Evolutionary conservation across 192 early-diverging fungal species (phyloP).

Genomic region (Entophlyctis luteolus): DNA sequence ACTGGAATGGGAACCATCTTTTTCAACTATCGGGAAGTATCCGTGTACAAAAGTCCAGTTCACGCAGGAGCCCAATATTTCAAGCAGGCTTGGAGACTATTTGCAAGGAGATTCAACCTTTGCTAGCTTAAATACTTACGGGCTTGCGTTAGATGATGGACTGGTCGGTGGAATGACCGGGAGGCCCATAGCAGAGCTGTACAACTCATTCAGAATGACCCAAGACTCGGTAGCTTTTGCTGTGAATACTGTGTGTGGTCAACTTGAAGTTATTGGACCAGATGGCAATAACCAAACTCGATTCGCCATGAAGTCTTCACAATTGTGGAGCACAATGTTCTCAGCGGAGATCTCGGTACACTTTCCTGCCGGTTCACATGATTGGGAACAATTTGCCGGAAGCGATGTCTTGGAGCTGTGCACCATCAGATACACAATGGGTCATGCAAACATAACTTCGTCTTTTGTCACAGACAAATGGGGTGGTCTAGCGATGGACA

Average conservation of each 20-base stretch:
- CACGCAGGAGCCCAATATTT: not conserved
- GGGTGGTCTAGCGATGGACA: not conserved
- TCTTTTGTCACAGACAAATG: slow-evolving; percentile 8
- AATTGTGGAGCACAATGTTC: slow-evolving; percentile 5
- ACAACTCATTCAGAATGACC: not conserved
- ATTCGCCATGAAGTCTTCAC: not conserved
- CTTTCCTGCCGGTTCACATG: slow-evolving; percentile 3
- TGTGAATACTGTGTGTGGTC: slow-evolving; percentile 3
- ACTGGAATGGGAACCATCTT: slow-evolving; percentile 1
- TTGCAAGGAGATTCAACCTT: slow-evolving; percentile 13
- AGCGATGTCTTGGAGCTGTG: not conserved
- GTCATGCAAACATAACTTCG: not conserved
- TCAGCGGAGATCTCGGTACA: not conserved
- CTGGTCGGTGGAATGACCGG: not conserved
- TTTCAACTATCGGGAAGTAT: not conserved
- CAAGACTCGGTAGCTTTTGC: not conserved
- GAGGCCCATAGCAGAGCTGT: not conserved
- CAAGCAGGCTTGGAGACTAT: not conserved
- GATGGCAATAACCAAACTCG: not conserved
- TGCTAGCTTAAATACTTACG: slow-evolving; percentile 3
- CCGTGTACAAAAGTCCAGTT: not conserved
- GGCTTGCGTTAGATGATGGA: slow-evolving; percentile 1
- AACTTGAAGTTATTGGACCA: not conserved
- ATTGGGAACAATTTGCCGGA: not conserved
- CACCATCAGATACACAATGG: not conserved